Conservation (phyloP, 2,329 filamentous ascomycete species). For the Nemania bipapillata region DNA sequence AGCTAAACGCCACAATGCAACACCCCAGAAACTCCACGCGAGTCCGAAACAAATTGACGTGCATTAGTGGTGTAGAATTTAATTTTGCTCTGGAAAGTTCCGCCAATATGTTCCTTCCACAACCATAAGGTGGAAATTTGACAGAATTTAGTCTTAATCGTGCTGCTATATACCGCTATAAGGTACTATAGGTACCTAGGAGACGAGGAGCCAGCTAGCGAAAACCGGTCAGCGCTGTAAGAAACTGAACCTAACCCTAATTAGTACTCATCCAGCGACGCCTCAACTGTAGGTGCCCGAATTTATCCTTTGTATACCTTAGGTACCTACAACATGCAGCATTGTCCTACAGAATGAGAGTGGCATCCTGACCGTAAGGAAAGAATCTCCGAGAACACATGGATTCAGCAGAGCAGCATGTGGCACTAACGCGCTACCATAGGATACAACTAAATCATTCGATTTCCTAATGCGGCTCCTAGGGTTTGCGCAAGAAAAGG, state of each 20-base stretch:
- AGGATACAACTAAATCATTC: not conserved
- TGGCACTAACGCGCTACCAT: not conserved
- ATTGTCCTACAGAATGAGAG: too few species aligned
- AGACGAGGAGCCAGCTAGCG: too few species aligned
- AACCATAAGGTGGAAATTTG: constrained; percentile 3
- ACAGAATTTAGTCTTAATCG: not conserved
- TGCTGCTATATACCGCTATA: too few species aligned
- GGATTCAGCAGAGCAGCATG: not conserved
- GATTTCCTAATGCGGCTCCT: not conserved
- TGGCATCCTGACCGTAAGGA: too few species aligned
- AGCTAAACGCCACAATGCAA: constrained; percentile 15
- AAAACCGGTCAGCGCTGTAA: too few species aligned
- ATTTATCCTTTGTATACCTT: not conserved
- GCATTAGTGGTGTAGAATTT: constrained; percentile 18
- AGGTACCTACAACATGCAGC: not conserved
- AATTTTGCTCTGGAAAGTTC: constrained; percentile 14
- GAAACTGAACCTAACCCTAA: too few species aligned
- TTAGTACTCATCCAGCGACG: too few species aligned
- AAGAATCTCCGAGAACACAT: too few species aligned
- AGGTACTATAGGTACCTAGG: too few species aligned
- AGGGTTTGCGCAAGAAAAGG: not conserved
- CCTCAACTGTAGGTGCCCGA: not conserved
- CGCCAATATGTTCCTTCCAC: not conserved
- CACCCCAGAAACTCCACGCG: constrained; percentile 24
- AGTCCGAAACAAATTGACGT: constrained; percentile 3